Evolutionary conservation across 2,329 filamentous ascomycete species (phyloP), one percentile per base, ranked within the genome.

Genomic region (Scedosporium boydii): DNA sequence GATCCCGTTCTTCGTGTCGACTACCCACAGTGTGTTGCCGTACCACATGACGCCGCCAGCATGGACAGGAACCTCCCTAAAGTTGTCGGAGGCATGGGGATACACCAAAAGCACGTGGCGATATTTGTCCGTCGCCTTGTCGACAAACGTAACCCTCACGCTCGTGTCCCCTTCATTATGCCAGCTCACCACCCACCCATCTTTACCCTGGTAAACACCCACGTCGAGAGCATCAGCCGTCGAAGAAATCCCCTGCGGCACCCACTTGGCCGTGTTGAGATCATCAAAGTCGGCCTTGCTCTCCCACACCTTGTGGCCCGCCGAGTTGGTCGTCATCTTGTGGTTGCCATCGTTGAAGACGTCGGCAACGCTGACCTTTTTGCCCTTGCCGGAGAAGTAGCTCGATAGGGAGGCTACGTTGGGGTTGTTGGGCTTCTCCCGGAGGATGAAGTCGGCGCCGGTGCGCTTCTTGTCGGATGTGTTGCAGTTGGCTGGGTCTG

Each of bases 41-140:
- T 74, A 75, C 73, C 72, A 75, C 60, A 69, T 65, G 16, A 75
- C 70, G 1, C 73, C 73, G 1, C 74, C 73, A 1, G 73, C 73
- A 64, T 76, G 73, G 16, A 74, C 63, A 1, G 65, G 64, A 6
- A 75, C 70, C 14, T 66, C 65, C 14, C 67, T 65, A 63, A 75
- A 76, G 63, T 73, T 64, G 42, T 74, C 72, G 12, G 67, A 65
- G 1, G 67, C 69, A 56, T 66, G 68, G 0, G 74, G 73, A 38
- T 73, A 70, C 6, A 76, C 73, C 1, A 76, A 69, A 42, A 73
- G 65, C 10, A 69, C 71, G 64, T 74, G 71, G 23, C 72, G 70
- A 60, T 73, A 75, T 62, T 66, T 69, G 23, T 16, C n/a, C 9
- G 58, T 60, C 44, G 63, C 59, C 46, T 66, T 68, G 65, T 75